phyloP scores from a whole-genome alignment of 352 stramenopile species.

The Phytophthora pluvialis region DNA sequence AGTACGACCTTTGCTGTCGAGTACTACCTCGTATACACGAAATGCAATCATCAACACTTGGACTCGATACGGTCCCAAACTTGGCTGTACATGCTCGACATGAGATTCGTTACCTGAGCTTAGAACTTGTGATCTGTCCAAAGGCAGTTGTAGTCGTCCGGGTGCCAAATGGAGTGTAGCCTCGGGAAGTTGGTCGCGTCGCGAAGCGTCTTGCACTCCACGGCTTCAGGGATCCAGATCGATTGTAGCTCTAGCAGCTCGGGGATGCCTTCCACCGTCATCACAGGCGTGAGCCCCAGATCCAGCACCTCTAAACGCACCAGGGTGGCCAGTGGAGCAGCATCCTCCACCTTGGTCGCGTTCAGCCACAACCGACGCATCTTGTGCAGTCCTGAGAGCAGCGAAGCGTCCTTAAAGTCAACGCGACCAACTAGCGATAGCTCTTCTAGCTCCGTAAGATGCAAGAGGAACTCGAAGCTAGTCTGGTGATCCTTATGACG shows the following conservation, averaged over 20 bases:
- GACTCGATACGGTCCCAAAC: neutral
- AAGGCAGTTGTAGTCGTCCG: conserved; percentile 70
- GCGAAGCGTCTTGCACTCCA: conserved; percentile 52
- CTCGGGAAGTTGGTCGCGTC: conserved; percentile 47
- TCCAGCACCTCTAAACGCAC: conserved; percentile 52
- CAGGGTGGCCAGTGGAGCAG: conserved; percentile 35
- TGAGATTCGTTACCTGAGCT: conserved; percentile 7
- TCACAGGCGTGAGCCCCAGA: conserved; percentile 58
- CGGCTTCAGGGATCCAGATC: conserved; percentile 56
- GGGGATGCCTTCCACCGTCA: conserved; percentile 40
- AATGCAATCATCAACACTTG: neutral
- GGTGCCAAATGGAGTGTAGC: conserved; percentile 63
- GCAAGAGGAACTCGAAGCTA: conserved; percentile 52
- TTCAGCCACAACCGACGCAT: conserved; percentile 57
- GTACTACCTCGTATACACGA: conserved; percentile 3
- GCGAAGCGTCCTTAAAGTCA: conserved; percentile 58
- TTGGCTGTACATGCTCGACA: too few species aligned
- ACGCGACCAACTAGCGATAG: conserved; percentile 60
- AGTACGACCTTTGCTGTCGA: conserved; percentile 5
- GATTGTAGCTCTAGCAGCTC: conserved; percentile 45
- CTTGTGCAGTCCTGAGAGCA: conserved; percentile 45
- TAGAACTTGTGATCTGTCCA: conserved; percentile 64
- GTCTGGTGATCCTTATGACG: conserved; percentile 47
- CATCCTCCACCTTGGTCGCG: conserved; percentile 57
- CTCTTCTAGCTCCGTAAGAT: conserved; percentile 48